Percentiles rank a stretch among this genome's conserved stretches.
Evolutionary conservation across 2,329 filamentous ascomycete genomes (phyloP).

Genomic region (Trichoderma semiorbis): DNA sequence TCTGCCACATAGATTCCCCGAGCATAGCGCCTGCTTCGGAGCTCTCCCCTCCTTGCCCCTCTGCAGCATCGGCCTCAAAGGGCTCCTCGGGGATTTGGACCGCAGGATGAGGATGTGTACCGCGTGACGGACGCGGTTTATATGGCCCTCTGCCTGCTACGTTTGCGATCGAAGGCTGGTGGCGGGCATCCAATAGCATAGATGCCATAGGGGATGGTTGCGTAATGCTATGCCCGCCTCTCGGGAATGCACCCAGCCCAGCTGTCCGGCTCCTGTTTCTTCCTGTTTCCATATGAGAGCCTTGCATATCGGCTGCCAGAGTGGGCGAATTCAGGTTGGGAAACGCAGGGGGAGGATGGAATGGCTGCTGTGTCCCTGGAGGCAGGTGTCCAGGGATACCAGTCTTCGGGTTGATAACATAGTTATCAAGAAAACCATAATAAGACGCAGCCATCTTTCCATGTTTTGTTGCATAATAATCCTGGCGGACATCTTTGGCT

Average conservation of each 20-base stretch:
- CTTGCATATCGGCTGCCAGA: slow-evolving; percentile 53
- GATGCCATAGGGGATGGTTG: slow-evolving; percentile 66
- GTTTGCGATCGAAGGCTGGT: slow-evolving; percentile 59
- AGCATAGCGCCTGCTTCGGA: slow-evolving; percentile 50
- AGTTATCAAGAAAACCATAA: slow-evolving; percentile 91
- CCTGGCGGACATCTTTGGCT: slow-evolving; percentile 69
- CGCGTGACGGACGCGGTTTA: slow-evolving; percentile 42
- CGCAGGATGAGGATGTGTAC: slow-evolving; percentile 43
- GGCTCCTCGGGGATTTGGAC: slow-evolving; percentile 55
- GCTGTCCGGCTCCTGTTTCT: slow-evolving; percentile 41
- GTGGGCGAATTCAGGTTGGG: slow-evolving; percentile 66
- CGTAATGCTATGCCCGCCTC: slow-evolving; percentile 40
- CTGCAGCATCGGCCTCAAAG: slow-evolving; percentile 44
- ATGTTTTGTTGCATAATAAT: slow-evolving; percentile 93
- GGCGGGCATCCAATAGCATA: slow-evolving; percentile 70
- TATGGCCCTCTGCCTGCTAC: slow-evolving; percentile 46
- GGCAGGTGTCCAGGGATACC: slow-evolving; percentile 60
- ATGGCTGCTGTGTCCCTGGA: slow-evolving; percentile 52
- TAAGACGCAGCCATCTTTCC: slow-evolving; percentile 98
- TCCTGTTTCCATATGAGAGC: slow-evolving; percentile 44
- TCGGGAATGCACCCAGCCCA: slow-evolving; percentile 26
- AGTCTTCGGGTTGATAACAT: slow-evolving; percentile 70
- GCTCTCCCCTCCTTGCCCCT: slow-evolving; percentile 48
- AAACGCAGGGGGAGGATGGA: slow-evolving; percentile 73
- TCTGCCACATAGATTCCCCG: slow-evolving; percentile 60